Conservation (phyloP, 805 yeast species). For the Teunomyces lycoperdinae region DNA sequence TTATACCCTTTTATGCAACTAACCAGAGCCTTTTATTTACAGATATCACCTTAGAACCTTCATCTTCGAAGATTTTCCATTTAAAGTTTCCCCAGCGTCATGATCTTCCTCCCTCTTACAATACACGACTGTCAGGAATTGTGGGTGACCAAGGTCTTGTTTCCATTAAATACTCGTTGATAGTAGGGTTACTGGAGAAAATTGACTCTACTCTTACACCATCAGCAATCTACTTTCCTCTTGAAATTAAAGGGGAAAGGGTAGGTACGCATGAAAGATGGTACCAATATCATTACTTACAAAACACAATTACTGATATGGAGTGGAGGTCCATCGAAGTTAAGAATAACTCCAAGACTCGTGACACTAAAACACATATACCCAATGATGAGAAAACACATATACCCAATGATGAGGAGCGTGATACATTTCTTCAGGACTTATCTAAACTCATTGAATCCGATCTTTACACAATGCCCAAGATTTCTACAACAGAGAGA, state of each 20-base stretch:
- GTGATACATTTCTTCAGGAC: slow-evolving; percentile 25
- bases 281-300: slow-evolving; percentile 27
- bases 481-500: slow-evolving; percentile 30
- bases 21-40: slow-evolving; percentile 38
- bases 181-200: slow-evolving; percentile 31
- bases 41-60: slow-evolving; percentile 21
- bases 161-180: slow-evolving; percentile 35
- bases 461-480: slow-evolving; percentile 32
- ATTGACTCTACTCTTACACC: slow-evolving; percentile 11
- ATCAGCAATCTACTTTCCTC: slow-evolving; percentile 35
- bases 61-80: slow-evolving; percentile 15
- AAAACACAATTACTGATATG: slow-evolving; percentile 21
- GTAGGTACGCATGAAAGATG: slow-evolving; percentile 25
- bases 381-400: not conserved
- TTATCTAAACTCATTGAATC: slow-evolving; percentile 30
- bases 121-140: slow-evolving; percentile 39
- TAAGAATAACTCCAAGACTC: not conserved
- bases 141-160: slow-evolving; percentile 38
- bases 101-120: slow-evolving; percentile 39
- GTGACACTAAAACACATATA: not conserved
- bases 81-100: slow-evolving; percentile 21
- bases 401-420: slow-evolving; percentile 5
- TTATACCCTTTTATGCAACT: slow-evolving; percentile 40
- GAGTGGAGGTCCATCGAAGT: slow-evolving; percentile 24
- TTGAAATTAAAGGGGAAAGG: slow-evolving; percentile 23